Base-by-base conservation (phyloP, 805 yeast genomes). In the Allodekkera sacchari region DNA sequence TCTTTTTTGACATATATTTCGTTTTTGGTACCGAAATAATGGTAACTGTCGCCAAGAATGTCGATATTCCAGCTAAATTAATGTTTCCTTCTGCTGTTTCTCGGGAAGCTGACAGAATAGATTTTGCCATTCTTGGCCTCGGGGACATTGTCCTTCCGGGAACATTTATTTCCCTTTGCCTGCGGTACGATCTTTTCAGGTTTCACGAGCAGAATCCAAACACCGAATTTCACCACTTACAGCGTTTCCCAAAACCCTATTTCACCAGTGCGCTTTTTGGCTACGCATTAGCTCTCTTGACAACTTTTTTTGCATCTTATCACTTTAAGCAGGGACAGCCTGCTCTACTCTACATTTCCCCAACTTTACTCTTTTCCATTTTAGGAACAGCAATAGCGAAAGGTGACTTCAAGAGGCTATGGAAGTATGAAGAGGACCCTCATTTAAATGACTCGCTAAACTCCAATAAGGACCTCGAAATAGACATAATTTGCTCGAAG, bases 81-180 rank as follows among this genome's bases (percentile, higher is more conserved):
- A 36, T 60, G 6, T 48, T 73, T 13, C 80, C 80, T 7, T 43
- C 36, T 13, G 22, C n/a, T 7, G 44, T 39, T 8, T 50, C 59
- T 1, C 30, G 39, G 11, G 46, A 44, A 1, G 39, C 28, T 4
- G 34, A 26, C 4, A 10, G 27, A 14, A 32, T 52, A 3, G 31
- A 37, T 4, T 50, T 58, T 38, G 55, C 68, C 5, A 48, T 76
- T 30, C 52, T 79, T 7, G 87, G 85, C 1, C 53, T 77, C 5
- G 85, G 85, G 5, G 87, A 79, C 48, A 65, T 80, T 32, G 71
- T 71, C 3, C 52, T 77, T 10, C 84, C 87, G 1, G 80, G 79
- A 0, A 32, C 61, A 12, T 65, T 73, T 34, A 56, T 72, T 9
- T 53, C 77, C 2, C 52, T 76, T 25, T 68, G 76, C 43, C 55